Evolutionary conservation across 1,284 basidiomycete species (phyloP).

Genomic region (Fomitopsis schrenkii): DNA sequence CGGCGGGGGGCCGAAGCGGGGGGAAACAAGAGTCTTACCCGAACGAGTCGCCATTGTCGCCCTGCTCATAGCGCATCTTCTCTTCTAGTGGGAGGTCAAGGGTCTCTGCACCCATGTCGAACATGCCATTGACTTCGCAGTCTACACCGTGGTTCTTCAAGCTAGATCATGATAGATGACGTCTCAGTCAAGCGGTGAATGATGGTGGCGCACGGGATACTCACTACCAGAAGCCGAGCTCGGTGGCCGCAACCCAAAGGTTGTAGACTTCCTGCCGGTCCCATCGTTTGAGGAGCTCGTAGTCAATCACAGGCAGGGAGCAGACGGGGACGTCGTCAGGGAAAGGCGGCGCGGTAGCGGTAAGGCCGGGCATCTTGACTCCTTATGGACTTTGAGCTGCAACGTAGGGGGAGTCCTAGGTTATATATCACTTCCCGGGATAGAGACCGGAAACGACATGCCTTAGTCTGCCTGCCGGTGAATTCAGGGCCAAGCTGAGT

Average conservation of each 20-base stretch:
- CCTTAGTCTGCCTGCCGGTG: conserved; percentile 15
- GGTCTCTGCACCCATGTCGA: conserved; percentile 52
- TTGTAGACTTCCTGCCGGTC: conserved; percentile 28
- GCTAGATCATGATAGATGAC: conserved; percentile 27
- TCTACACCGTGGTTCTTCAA: conserved; percentile 61
- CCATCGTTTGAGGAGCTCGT: conserved; percentile 26
- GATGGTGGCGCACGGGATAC: conserved; percentile 12
- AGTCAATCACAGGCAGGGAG: conserved; percentile 37
- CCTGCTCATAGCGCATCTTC: conserved; percentile 63
- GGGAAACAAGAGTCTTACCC: conserved; percentile 35
- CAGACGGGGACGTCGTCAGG: conserved; percentile 34
- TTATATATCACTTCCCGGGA: conserved; percentile 16
- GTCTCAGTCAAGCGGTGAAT: not conserved
- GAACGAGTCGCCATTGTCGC: conserved; percentile 57
- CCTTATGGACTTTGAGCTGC: conserved; percentile 8
- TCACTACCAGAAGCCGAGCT: conserved; percentile 39
- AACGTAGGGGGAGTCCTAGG: conserved; percentile 5
- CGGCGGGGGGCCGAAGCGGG: not conserved
- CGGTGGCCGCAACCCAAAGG: conserved; percentile 33
- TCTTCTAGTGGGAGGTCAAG: conserved; percentile 58
- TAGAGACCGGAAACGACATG: conserved; percentile 8
- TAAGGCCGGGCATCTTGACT: conserved; percentile 26
- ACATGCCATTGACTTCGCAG: conserved; percentile 52
- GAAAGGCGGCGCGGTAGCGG: conserved; percentile 27
- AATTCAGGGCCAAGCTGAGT: conserved; percentile 11